These are phyloP conservation scores for Gymnopus androsaceus DNA, from an alignment of 1,284 basidiomycete genomes.

Conservation along the genomic window DNA sequence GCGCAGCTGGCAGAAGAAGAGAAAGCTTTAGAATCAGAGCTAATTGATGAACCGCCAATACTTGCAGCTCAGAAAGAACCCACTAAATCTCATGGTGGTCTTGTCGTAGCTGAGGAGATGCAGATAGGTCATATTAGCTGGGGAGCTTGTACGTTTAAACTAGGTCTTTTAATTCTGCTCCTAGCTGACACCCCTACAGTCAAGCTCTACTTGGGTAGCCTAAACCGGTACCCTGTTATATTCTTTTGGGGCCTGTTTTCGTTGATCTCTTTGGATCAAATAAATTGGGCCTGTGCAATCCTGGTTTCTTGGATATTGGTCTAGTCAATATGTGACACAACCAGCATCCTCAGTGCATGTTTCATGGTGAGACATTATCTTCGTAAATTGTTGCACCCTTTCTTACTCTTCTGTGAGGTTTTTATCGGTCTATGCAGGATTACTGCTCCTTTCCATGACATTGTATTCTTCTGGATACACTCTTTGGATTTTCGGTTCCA, in stretches of 20 bases:
- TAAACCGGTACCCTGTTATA: conserved; percentile 24
- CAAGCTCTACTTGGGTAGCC: conserved; percentile 27
- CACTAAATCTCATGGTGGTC: conserved; percentile 34
- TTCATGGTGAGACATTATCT: conserved; percentile 35
- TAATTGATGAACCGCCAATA: conserved; percentile 31
- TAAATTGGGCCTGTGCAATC: conserved; percentile 44
- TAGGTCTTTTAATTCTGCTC: conserved; percentile 19
- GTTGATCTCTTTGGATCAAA: conserved; percentile 31
- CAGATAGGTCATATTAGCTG: conserved; percentile 57
- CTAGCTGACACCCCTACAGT: conserved; percentile 23
- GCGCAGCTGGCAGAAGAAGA: conserved; percentile 27
- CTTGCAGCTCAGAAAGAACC: conserved; percentile 11
- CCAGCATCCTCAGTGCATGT: conserved; percentile 38
- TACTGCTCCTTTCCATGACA: conserved; percentile 3
- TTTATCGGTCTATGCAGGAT: conserved; percentile 43
- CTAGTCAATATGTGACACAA: conserved; percentile 43
- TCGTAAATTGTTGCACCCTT: not conserved
- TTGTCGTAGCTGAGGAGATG: conserved; percentile 62
- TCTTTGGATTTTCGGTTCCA: conserved; percentile 29
- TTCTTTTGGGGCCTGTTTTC: conserved; percentile 26
- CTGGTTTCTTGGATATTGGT: conserved; percentile 64
- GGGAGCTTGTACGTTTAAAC: conserved; percentile 35
- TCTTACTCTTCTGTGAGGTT: conserved; percentile 33
- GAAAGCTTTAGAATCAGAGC: conserved; percentile 36
- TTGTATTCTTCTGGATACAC: conserved; percentile 8